Percentiles rank a stretch among this genome's conserved stretches.
Evolutionary conservation across 495 filamentous ascomycete species (phyloP).

Genomic region (Talaromyces nanjingensis): DNA sequence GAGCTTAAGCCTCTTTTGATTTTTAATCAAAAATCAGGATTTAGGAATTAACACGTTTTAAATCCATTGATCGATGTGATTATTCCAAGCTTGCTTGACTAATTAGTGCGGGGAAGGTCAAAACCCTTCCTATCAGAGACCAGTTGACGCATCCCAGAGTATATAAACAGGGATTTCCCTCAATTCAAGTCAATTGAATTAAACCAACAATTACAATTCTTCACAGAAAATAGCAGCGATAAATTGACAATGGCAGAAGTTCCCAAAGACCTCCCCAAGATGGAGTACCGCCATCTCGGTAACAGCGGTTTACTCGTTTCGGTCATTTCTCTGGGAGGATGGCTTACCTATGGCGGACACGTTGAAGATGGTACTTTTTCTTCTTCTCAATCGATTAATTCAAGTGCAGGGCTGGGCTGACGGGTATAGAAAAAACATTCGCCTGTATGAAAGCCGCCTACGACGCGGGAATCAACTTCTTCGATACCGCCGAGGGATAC

Average conservation of each 20-base stretch:
- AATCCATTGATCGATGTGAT: not conserved
- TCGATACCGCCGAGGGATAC: constrained; percentile 54
- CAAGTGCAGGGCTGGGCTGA: no score
- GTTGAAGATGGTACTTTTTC: constrained; percentile 52
- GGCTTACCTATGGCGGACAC: constrained; percentile 74
- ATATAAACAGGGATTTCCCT: not conserved
- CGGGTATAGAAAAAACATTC: constrained; percentile 47
- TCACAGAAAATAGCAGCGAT: not conserved
- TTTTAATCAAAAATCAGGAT: not conserved
- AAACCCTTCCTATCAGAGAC: not conserved
- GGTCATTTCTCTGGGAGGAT: constrained; percentile 64
- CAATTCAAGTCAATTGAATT: not conserved
- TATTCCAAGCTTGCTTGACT: not conserved
- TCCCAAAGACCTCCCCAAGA: constrained; percentile 42
- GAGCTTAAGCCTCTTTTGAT: not conserved
- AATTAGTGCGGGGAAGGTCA: not conserved
- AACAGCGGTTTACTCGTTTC: constrained; percentile 71
- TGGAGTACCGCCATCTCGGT: constrained; percentile 71
- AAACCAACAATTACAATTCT: not conserved
- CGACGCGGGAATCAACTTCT: constrained; percentile 69
- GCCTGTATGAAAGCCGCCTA: constrained; percentile 70
- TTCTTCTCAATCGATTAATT: no score
- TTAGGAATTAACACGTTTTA: not conserved
- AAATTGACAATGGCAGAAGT: not conserved
- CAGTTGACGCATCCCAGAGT: not conserved